phyloP scores from a whole-genome alignment of 805 yeast genomes.

The Citeromyces nyonsensis region DNA sequence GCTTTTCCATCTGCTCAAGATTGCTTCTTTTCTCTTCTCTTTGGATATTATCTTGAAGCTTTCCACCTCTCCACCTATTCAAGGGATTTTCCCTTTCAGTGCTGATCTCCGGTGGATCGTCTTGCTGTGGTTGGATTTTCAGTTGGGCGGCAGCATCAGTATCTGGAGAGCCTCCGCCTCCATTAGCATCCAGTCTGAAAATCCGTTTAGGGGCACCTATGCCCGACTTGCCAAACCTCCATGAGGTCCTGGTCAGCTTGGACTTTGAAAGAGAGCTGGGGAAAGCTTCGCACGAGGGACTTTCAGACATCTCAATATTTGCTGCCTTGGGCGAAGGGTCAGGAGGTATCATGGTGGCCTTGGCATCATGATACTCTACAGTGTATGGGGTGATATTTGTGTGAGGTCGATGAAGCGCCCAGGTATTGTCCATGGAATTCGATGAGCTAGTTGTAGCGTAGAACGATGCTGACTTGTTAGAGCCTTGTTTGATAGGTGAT shows the following conservation, averaged over 20 bases:
- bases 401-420: neutral
- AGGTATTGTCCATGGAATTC: conserved; percentile 1
- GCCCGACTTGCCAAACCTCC: conserved; percentile 1
- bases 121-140: too few relatives aligned
- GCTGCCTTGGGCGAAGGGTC: neutral
- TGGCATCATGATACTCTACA: neutral
- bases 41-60: conserved; percentile 89
- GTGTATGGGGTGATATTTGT: neutral
- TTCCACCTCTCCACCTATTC: conserved; percentile 47
- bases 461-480: conserved; percentile 1
- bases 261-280: neutral
- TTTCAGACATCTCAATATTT: neutral
- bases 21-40: conserved; percentile 31
- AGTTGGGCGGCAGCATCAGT: too few relatives aligned
- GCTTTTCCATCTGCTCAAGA: too few relatives aligned
- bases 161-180: too few relatives aligned
- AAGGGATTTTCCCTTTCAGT: too few relatives aligned
- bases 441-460: conserved; percentile 1
- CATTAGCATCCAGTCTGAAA: too few relatives aligned
- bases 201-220: too few relatives aligned
- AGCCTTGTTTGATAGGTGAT: conserved; percentile 2
- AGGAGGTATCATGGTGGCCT: conserved; percentile 1
- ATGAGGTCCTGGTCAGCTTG: neutral
- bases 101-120: too few relatives aligned
- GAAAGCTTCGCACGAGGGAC: neutral